Evolutionary conservation across 179 eudicot species (phyloP), one percentile per base, ranked within the genome.

Genomic region (Vitellaria paradoxa): DNA sequence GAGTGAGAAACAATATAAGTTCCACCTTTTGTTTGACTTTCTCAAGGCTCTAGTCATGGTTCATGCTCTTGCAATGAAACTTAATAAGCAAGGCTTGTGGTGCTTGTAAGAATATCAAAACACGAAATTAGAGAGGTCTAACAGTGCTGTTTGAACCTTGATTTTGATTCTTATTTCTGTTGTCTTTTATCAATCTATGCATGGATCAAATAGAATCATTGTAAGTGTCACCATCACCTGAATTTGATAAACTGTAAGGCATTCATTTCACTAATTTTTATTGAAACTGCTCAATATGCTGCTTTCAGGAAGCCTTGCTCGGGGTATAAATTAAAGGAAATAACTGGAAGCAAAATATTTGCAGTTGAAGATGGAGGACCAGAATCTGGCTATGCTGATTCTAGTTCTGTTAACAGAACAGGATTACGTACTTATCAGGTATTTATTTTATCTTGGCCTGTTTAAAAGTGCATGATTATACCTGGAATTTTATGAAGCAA

Each of bases 361-460:
- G 83, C 86, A 7, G 53, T 11, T 21, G 92, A 91, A 80, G 70
- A 79, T 17, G 88, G 76, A 13, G 71, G 78, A 30, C 49, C 83
- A 30, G 91, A 89, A 74, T 72, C 87, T 42, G 93, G 84, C 65
- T 83, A 78, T 64, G 70, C 85, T 59, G 81, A 63, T 67, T 80
- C 73, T n/a, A 82, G 77, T 56, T 78, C 87, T 2, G 70, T 42
- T 63, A 92, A 80, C 86, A 87, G 85, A 79, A 86, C 97, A 37
- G 85, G 91, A 3, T 57, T 92, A 57, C 95, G 93, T 1, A 87
- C 87, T 83, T 89, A 84, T 79, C 95, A 92, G 97, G 97, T 92
- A 83, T 62, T 53, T 30, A 8, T 63, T 46, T 61, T 21, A 72
- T 76, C 40, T 24, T 72, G 59, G 13, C 24, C 60, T 21, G 73